phyloP scores from a whole-genome alignment of 805 yeast species.

The Yamadazyma insecticola region DNA sequence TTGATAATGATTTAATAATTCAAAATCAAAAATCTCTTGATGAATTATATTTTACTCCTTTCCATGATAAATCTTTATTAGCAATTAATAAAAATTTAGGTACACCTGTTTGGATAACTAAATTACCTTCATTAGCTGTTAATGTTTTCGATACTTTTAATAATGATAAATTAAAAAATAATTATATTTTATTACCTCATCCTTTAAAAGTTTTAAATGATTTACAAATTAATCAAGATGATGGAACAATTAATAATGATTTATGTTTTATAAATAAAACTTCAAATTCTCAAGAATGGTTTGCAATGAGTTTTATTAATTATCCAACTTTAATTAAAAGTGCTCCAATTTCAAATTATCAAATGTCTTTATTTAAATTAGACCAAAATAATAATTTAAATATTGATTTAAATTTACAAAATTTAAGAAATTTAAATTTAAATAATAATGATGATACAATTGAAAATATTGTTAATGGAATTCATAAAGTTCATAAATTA shows the following conservation, averaged over 20 bases:
- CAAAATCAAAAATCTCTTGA: slow-evolving; percentile 54
- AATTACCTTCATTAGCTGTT: slow-evolving; percentile 66
- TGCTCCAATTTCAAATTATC: slow-evolving; percentile 72
- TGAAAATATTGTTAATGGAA: slow-evolving; percentile 29
- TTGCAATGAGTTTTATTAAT: slow-evolving; percentile 71
- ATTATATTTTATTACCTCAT: slow-evolving; percentile 60
- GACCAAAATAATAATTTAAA: slow-evolving; percentile 10
- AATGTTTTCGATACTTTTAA: slow-evolving; percentile 73
- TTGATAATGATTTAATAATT: slow-evolving; percentile 55
- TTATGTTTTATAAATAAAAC: slow-evolving; percentile 63
- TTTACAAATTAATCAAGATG: slow-evolving; percentile 20
- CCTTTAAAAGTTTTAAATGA: slow-evolving; percentile 47
- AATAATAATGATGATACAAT: slow-evolving; percentile 11
- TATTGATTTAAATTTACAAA: slow-evolving; percentile 10
- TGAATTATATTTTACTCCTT: slow-evolving; percentile 74
- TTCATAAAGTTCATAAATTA: slow-evolving; percentile 29
- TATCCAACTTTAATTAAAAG: slow-evolving; percentile 80
- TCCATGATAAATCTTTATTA: slow-evolving; percentile 72
- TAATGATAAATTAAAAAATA: slow-evolving; percentile 13
- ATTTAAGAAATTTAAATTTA: slow-evolving; percentile 5
- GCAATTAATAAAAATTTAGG: slow-evolving; percentile 70
- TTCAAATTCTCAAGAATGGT: slow-evolving; percentile 68
- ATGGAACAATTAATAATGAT: slow-evolving; percentile 18
- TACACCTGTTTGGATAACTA: slow-evolving; percentile 74
- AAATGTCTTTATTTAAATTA: slow-evolving; percentile 26